Evolutionary conservation across 176 grass and related monocot species (phyloP), one percentile per base, ranked within the genome.

Genomic region (Oryza meridionalis): DNA sequence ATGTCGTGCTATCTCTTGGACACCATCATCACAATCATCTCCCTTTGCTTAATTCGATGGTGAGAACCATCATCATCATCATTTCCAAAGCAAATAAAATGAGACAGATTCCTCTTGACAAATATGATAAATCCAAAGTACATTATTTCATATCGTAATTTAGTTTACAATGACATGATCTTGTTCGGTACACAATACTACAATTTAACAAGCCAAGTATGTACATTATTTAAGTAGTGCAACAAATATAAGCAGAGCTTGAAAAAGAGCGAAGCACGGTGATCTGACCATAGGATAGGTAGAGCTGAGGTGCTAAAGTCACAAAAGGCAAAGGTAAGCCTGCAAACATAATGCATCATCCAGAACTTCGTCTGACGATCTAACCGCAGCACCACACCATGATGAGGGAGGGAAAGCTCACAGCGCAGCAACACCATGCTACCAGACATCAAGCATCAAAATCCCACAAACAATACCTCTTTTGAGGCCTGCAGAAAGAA

Each of bases 401-500:
- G 76, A 70, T 47, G 62, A n/a, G 31, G 62, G 70, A 75, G 55
- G 51, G 11, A 77, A 78, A 69, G 69, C 13, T 58, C 72, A 58
- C 71, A 49, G 63, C 21, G 47, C 37, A 2, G 86, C 67, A 73
- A 84, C 27, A 65, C 51, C 77, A 69, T 72, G 65, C 74, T 75
- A 66, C 78, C 73, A 65, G 77, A 86, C 44, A 75, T 38, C 50
- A 85, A 82, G 84, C 75, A 75, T 84, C 62, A 79, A 80, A 90
- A 87, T 87, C 80, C 69, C 69, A 79, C 32, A 44, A 79, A 31
- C 79, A 81, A 9, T 55, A 67, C n/a, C 70, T 83, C 70, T 79
- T 81, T 87, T 79, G 63, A 75, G 66, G 78, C 83, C 62, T 84
- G 75, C 78, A 65, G 19, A 82, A 84, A 84, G 70, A 86, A 70